Percentiles rank a stretch among this genome's conserved stretches.
Evolutionary conservation across 2,329 filamentous ascomycete genomes (phyloP).

Genomic region (Sporothrix pallida): DNA sequence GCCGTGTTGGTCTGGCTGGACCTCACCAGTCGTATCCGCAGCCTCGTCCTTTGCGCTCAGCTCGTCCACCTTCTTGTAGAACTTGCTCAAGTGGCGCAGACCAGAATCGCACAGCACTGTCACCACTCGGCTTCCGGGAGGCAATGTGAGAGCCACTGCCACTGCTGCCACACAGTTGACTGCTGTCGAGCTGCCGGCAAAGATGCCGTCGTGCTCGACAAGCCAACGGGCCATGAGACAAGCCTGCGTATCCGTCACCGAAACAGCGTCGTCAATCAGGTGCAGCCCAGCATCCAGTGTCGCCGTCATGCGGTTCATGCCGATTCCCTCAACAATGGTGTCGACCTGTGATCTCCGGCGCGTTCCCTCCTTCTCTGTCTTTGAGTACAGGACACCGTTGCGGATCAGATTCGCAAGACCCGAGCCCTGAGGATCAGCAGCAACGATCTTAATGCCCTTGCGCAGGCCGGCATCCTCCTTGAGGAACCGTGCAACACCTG

Average conservation of each 20-base stretch:
- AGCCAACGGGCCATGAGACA: conserved; percentile 94
- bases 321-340: conserved; percentile 93
- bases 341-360: conserved; percentile 89
- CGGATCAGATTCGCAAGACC: conserved; percentile 90
- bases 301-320: conserved; percentile 89
- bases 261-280: conserved; percentile 86
- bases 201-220: conserved; percentile 93
- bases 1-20: conserved; percentile 30
- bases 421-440: conserved; percentile 93
- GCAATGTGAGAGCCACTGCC: conserved; percentile 67
- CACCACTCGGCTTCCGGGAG: conserved; percentile 69
- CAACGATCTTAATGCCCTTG: conserved; percentile 69
- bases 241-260: conserved; percentile 87
- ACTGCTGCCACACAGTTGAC: conserved; percentile 91
- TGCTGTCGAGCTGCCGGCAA: conserved; percentile 92
- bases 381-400: conserved; percentile 94
- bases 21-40: conserved; percentile 40
- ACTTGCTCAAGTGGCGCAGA: conserved; percentile 81
- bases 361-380: conserved; percentile 88
- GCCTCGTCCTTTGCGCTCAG: conserved; percentile 55
- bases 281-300: conserved; percentile 90
- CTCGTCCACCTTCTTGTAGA: conserved; percentile 76
- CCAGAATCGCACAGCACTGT: conserved; percentile 86
- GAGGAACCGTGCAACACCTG: conserved; percentile 81
- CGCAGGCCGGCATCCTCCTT: conserved; percentile 69